Percentiles rank a stretch among this genome's conserved stretches.
Evolutionary conservation across 805 yeast species (phyloP).

Genomic region (Blastobotrys parvus): DNA sequence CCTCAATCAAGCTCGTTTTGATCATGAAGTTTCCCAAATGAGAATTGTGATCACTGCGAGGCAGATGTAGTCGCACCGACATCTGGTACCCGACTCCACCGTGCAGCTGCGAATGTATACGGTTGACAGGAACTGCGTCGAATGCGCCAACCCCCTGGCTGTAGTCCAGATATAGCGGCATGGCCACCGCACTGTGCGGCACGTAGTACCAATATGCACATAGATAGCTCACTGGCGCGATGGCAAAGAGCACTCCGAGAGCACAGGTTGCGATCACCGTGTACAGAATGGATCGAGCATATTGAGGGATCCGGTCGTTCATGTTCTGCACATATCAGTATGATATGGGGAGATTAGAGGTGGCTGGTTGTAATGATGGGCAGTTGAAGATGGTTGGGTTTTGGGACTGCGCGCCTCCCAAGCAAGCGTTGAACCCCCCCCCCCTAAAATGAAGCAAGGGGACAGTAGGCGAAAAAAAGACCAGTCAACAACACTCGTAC

Average conservation of each 20-base stretch:
- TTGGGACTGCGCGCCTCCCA: no score
- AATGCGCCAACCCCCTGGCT: conserved; percentile 11
- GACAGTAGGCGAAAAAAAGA: no score
- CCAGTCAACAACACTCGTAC: no score
- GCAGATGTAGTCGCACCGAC: conserved; percentile 23
- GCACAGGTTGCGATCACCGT: conserved; percentile 9
- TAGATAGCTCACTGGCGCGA: conserved; percentile 17
- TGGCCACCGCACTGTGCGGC: conserved; percentile 14
- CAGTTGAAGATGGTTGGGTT: no score
- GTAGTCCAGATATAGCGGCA: conserved; percentile 17
- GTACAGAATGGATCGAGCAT: conserved; percentile 7
- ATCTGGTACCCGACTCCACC: conserved; percentile 20
- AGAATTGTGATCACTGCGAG: conserved; percentile 24
- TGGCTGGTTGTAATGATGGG: no score
- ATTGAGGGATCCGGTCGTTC: no score
- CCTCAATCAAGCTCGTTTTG: conserved; percentile 15
- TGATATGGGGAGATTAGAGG: no score
- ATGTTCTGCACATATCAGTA: no score
- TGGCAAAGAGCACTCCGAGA: conserved; percentile 8
- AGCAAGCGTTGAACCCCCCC: no score
- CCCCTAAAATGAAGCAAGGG: no score
- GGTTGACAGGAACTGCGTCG: conserved; percentile 5
- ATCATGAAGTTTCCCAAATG: conserved; percentile 29
- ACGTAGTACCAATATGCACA: conserved; percentile 16
- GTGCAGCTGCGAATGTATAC: conserved; percentile 11